Conservation (phyloP, 257 asterid genomes). For the Petrea volubilis region DNA sequence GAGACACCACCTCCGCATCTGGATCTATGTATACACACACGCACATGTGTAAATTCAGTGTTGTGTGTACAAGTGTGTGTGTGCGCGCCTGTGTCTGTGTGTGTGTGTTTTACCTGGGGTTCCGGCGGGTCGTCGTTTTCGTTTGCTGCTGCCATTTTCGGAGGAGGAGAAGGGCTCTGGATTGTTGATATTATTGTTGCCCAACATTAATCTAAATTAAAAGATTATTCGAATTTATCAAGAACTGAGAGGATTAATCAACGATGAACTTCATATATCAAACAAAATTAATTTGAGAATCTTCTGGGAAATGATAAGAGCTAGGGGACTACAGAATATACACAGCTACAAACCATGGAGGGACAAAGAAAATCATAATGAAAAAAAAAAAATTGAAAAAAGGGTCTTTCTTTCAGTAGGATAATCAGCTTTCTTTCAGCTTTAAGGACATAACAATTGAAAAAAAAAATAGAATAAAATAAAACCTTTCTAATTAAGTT, state of each 20-base stretch:
- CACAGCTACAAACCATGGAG: constrained; percentile 39
- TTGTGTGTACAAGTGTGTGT: background rate
- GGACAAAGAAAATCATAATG: constrained; percentile 17
- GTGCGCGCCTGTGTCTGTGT: background rate
- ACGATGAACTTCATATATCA: background rate
- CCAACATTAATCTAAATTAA: constrained; percentile 36
- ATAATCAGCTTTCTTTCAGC: constrained; percentile 62
- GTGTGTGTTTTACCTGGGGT: constrained; percentile 64
- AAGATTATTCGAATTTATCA: too few species aligned
- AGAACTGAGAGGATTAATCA: background rate
- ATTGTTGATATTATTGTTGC: constrained; percentile 9
- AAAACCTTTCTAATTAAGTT: constrained; percentile 23
- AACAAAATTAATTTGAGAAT: background rate
- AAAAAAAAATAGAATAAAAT: background rate
- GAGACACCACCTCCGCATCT: constrained; percentile 86
- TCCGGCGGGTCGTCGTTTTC: constrained; percentile 84
- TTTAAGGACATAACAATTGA: constrained; percentile 36
- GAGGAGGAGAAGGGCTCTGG: constrained; percentile 47
- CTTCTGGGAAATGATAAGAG: constrained; percentile 1
- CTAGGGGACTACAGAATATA: constrained; percentile 26
- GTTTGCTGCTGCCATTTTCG: constrained; percentile 43
- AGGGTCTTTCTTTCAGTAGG: constrained; percentile 49
- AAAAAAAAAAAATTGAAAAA: constrained; percentile 26
- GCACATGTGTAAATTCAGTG: background rate
- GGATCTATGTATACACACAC: constrained; percentile 53